Evolutionary conservation across 2,329 filamentous ascomycete genomes (phyloP), one percentile per base, ranked within the genome.

Genomic region (Fusarium begoniae): DNA sequence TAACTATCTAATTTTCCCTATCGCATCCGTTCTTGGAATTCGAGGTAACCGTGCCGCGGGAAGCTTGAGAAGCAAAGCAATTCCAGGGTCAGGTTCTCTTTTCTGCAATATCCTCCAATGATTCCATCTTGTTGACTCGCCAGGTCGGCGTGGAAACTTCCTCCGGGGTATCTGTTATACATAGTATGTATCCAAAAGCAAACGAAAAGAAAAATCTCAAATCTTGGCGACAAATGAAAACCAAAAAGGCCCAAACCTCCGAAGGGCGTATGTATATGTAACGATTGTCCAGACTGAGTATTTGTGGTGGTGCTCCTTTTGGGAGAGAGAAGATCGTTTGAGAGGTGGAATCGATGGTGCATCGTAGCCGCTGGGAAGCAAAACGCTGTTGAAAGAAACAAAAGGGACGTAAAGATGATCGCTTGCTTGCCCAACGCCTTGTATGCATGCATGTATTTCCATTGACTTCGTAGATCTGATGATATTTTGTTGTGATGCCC

Each of bases 81-180:
- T 62, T 28, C 48, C 24, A 35, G 8, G 22, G 30, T 26, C n/a
- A 55, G 32, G 28, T 50, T 63, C 58, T 59, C 63, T 24, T 43
- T 54, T 64, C 44, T 66, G 32, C 53, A 61, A 47, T 54, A 45
- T 67, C 66, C 56, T 53, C 68, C 59, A 69, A 65, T 74, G 67
- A 57, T 66, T 75, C 53, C 66, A 59, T 70, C 66, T 75, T 62
- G 63, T 59, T 56, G 48, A 59, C 67, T 72, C 72, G 70, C 75
- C 72, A 66, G 59, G 54, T 54, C 40, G 67, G 59, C 67, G 59
- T 60, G 53, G 47, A 75, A 73, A 76, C 72, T 77, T 68, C 73
- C 64, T 72, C 65, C 53, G 73, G 77, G 77, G 77, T 78, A 78
- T 78, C 75, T 78, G 75, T 77, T 78, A 63, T 78, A 78, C 76